A percentile compares a stretch with the other conserved stretches of the same genome.
Conservation (phyloP, 2,329 filamentous ascomycete genomes). For the Mycosphaerelloides madeirae region DNA sequence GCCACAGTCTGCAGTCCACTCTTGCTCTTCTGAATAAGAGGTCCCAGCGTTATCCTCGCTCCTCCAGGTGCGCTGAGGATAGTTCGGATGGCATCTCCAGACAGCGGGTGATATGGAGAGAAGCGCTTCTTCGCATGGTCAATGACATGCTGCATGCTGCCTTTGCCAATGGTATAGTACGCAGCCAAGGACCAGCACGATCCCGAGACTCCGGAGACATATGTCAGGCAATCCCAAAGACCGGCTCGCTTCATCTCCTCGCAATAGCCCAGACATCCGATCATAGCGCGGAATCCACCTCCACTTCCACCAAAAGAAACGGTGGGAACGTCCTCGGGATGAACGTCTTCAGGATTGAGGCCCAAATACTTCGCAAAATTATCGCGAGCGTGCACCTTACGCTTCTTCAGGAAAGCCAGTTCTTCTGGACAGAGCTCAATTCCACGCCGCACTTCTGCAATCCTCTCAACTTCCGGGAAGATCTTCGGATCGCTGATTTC, state of each 20-base stretch:
- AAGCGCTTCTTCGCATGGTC: slow-evolving; percentile 32
- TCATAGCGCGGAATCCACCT: slow-evolving; percentile 31
- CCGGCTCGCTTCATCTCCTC: slow-evolving; percentile 28
- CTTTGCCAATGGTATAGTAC: slow-evolving; percentile 31
- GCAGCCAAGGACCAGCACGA: slow-evolving; percentile 31
- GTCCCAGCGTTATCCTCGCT: slow-evolving; percentile 28
- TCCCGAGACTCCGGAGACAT: slow-evolving; percentile 31
- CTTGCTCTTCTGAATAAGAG: slow-evolving; percentile 29
- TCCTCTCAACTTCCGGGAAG: slow-evolving; percentile 28
- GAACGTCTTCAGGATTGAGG: slow-evolving; percentile 23
- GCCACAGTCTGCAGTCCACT: slow-evolving; percentile 29
- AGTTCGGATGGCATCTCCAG: slow-evolving; percentile 29
- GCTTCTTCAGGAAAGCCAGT: slow-evolving; percentile 21
- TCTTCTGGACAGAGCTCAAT: slow-evolving; percentile 29
- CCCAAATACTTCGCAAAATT: slow-evolving; percentile 31
- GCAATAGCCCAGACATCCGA: slow-evolving; percentile 27
- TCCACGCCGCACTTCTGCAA: slow-evolving; percentile 29
- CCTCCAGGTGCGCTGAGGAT: slow-evolving; percentile 26
- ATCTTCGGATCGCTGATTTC: slow-evolving; percentile 25
- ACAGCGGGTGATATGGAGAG: slow-evolving; percentile 31
- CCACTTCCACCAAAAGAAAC: slow-evolving; percentile 32
- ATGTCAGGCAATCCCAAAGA: slow-evolving; percentile 31
- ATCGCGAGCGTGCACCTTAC: slow-evolving; percentile 24
- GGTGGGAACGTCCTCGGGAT: slow-evolving; percentile 30
- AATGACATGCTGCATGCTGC: slow-evolving; percentile 27